Evolutionary conservation across 108 stramenopile species (phyloP).

Genomic region (Fistulifera pelliculosa): DNA sequence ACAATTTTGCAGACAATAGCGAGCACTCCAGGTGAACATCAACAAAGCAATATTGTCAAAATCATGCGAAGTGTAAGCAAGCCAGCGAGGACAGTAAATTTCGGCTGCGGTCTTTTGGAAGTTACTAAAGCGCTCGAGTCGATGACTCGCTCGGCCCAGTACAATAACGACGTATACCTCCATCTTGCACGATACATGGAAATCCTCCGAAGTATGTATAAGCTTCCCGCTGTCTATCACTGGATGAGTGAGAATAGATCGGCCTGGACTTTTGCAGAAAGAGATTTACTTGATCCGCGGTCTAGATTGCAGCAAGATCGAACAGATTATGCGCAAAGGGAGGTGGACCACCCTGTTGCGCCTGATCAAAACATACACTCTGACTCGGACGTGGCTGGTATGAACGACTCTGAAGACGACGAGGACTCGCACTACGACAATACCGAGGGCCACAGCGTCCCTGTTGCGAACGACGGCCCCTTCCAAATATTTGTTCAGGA

Average conservation of each 20-base stretch:
- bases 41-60: conserved; percentile 42
- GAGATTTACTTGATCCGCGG: conserved; percentile 25
- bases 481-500: conserved; percentile 39
- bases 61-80: conserved; percentile 42
- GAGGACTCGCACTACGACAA: conserved; percentile 49
- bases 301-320: background rate
- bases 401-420: conserved; percentile 67
- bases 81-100: conserved; percentile 12
- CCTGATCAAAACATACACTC: conserved; percentile 34
- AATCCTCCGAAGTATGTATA: conserved; percentile 41
- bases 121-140: conserved; percentile 26
- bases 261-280: conserved; percentile 61
- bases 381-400: conserved; percentile 50
- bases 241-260: conserved; percentile 65
- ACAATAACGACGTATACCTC: conserved; percentile 29
- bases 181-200: conserved; percentile 51
- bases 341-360: conserved; percentile 9
- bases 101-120: conserved; percentile 38
- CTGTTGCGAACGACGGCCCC: conserved; percentile 9
- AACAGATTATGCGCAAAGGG: conserved; percentile 4
- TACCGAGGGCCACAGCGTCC: conserved; percentile 10
- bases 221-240: conserved; percentile 29
- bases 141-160: conserved; percentile 15
- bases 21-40: conserved; percentile 51
- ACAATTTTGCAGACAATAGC: conserved; percentile 38